Conservation (phyloP, 345 rosid genomes). For the Hevea brasiliensis region DNA sequence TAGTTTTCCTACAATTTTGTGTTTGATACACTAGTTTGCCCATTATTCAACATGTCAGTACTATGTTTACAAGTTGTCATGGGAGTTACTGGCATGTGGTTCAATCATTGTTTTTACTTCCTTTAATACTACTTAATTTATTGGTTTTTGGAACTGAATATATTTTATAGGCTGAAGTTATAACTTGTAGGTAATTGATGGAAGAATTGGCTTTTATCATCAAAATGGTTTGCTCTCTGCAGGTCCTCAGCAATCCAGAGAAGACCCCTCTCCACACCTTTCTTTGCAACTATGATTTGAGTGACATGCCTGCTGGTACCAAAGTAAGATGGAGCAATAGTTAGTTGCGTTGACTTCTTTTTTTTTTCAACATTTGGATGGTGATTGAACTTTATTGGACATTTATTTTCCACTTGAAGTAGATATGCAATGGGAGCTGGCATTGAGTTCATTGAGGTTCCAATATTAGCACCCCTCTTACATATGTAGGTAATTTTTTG, state of each 20-base stretch:
- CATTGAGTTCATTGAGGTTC: neutral
- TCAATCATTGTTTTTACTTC: neutral
- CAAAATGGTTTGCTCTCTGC: conserved; percentile 26
- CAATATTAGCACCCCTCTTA: neutral
- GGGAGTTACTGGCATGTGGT: neutral
- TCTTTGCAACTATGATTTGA: conserved; percentile 93
- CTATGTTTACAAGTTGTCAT: conserved; percentile 4
- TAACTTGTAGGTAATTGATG: conserved; percentile 6
- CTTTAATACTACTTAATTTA: neutral
- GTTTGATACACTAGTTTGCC: neutral
- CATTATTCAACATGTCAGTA: neutral
- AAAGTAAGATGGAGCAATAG: conserved; percentile 43
- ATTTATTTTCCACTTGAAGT: neutral
- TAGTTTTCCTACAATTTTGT: neutral
- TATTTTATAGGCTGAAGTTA: neutral
- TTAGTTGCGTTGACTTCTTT: neutral
- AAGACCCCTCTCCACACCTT: conserved; percentile 95
- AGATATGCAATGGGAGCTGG: neutral
- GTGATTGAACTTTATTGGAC: too few relatives aligned
- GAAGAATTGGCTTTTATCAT: conserved; percentile 17
- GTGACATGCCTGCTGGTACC: conserved; percentile 91
- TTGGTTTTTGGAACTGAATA: too few relatives aligned
- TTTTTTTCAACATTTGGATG: neutral
- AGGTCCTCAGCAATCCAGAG: conserved; percentile 98
- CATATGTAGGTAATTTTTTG: neutral